Percentiles rank a stretch among this genome's conserved stretches.
Evolutionary conservation across 2,329 filamentous ascomycete genomes (phyloP).

Genomic region (Plectosphaerella plurivora): DNA sequence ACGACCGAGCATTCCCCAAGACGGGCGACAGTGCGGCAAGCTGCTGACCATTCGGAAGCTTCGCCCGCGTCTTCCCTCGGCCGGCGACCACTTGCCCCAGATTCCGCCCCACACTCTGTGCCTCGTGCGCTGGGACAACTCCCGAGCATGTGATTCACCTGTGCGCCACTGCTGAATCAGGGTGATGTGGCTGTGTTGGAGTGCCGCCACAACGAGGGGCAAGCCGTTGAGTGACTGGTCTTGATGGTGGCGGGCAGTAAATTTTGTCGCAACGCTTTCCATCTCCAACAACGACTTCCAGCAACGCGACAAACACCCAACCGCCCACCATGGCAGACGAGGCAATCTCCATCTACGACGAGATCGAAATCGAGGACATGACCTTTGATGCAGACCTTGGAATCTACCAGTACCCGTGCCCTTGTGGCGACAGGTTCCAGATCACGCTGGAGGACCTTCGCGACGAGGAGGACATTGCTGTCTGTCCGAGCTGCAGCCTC

Average conservation of each 20-base stretch:
- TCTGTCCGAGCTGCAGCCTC: conserved; percentile 94
- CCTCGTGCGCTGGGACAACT: not conserved
- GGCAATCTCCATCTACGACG: conserved; percentile 78
- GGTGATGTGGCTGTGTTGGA: not conserved
- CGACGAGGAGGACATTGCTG: conserved; percentile 90
- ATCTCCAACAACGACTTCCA: conserved; percentile 4
- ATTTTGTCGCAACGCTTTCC: not conserved
- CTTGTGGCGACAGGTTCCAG: conserved; percentile 95
- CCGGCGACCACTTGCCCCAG: not conserved
- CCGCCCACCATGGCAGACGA: conserved; percentile 53
- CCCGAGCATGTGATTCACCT: conserved; percentile 2
- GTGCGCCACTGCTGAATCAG: not conserved
- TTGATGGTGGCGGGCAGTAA: not conserved
- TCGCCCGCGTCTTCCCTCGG: not conserved
- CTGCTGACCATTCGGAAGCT: not conserved
- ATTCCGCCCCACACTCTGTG: not conserved
- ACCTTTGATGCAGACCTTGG: conserved; percentile 77
- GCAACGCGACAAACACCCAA: not conserved
- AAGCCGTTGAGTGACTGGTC: conserved; percentile 1
- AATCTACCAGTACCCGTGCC: conserved; percentile 94
- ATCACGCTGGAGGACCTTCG: conserved; percentile 79
- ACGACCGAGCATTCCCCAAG: not conserved
- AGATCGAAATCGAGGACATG: conserved; percentile 99
- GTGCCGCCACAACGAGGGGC: conserved; percentile 12
- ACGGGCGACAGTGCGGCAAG: not conserved